phyloP scores from a whole-genome alignment of 1,284 basidiomycete genomes.

The Sutorius eximius region DNA sequence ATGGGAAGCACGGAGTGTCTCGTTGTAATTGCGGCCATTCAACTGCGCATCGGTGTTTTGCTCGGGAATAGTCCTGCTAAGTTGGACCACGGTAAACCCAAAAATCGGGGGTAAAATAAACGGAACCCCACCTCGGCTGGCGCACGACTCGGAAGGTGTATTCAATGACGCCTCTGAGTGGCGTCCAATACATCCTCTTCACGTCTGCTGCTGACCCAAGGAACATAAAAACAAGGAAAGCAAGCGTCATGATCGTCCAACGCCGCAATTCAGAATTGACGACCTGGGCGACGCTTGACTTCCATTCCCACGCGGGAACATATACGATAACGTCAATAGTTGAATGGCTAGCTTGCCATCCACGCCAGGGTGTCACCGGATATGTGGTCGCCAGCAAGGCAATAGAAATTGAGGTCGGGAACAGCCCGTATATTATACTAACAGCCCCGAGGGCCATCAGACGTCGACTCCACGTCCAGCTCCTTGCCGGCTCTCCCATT shows the following conservation, averaged over 20 bases:
- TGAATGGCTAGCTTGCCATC: slow-evolving; percentile 23
- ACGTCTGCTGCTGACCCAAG: slow-evolving; percentile 27
- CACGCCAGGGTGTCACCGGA: slow-evolving; percentile 25
- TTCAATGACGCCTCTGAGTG: slow-evolving; percentile 6
- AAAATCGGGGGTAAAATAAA: not conserved
- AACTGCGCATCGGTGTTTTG: not conserved
- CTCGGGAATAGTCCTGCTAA: not conserved
- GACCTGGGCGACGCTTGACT: not conserved
- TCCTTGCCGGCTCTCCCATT: not conserved
- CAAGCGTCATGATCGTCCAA: slow-evolving; percentile 17
- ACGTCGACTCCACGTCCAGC: slow-evolving; percentile 13
- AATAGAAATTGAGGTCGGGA: slow-evolving; percentile 18
- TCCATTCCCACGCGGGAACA: slow-evolving; percentile 15
- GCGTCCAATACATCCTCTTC: slow-evolving; percentile 17
- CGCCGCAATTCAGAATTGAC: slow-evolving; percentile 20
- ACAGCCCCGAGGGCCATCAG: slow-evolving; percentile 15
- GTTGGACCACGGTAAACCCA: not conserved
- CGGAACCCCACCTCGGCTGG: slow-evolving; percentile 6
- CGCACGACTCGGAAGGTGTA: not conserved
- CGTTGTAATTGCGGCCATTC: slow-evolving; percentile 1
- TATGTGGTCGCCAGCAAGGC: slow-evolving; percentile 7
- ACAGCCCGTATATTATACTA: slow-evolving; percentile 15
- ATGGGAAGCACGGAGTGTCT: not conserved
- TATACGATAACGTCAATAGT: slow-evolving; percentile 8
- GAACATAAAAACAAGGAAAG: slow-evolving; percentile 25